phyloP scores from a whole-genome alignment of 345 rosid species.

The Eucalyptus erythrocorys region DNA sequence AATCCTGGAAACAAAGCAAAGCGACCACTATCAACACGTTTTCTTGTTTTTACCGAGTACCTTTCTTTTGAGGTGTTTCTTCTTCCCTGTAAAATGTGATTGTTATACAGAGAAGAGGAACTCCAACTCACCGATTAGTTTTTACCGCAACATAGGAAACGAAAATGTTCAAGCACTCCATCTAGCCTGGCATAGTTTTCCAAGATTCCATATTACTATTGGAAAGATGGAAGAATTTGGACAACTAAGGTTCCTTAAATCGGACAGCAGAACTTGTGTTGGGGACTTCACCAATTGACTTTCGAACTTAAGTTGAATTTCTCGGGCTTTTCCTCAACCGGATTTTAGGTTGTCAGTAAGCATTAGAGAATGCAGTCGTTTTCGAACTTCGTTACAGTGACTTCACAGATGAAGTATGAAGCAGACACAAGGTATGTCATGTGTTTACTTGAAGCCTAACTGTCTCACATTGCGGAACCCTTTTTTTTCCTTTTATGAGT shows the following conservation, averaged over 20 bases:
- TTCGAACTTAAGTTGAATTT: no score
- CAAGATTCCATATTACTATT: neutral
- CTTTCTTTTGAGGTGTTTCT: neutral
- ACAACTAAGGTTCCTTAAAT: neutral
- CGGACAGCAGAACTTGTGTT: neutral
- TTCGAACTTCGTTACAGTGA: no score
- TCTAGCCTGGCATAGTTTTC: neutral
- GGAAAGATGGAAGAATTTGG: neutral
- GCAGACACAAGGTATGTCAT: no score
- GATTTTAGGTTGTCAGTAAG: no score
- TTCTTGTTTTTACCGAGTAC: neutral
- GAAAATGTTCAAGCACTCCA: neutral
- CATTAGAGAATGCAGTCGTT: neutral
- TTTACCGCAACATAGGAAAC: neutral
- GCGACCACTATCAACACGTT: neutral
- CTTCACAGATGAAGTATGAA: no score
- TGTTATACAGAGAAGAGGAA: neutral
- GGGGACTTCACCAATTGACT: neutral
- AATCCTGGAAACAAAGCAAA: neutral
- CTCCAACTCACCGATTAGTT: neutral
- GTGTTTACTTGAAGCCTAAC: no score
- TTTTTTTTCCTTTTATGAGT: no score
- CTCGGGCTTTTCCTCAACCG: no score
- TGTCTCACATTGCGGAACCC: no score
- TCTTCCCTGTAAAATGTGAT: neutral